A percentile compares a stretch with the other conserved stretches of the same genome.
These are phyloP conservation scores for Penicillium antarcticum DNA, from an alignment of 495 filamentous ascomycete genomes.

Conservation along the genomic window DNA sequence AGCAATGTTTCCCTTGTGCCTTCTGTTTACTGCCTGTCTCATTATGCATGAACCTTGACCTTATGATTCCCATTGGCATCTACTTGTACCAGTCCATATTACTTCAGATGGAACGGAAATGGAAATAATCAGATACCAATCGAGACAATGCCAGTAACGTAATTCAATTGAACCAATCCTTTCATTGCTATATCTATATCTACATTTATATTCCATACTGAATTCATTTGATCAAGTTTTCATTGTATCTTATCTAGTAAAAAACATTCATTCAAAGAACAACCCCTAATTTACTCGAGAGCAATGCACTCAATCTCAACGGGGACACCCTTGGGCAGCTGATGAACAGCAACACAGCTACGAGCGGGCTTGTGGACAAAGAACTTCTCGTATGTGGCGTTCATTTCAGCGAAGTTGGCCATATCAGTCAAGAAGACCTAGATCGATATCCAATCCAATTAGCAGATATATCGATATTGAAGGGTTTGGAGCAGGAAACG, in stretches of 20 bases:
- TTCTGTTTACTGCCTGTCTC: not conserved
- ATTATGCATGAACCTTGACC: conserved; percentile 4
- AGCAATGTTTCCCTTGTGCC: not conserved
- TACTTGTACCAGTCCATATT: conserved; percentile 1
- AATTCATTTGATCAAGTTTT: too few relatives aligned
- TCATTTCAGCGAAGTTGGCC: conserved; percentile 83
- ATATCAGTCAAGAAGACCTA: conserved; percentile 82
- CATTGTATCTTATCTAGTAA: too few relatives aligned
- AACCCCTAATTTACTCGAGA: conserved; percentile 40
- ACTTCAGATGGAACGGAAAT: not conserved
- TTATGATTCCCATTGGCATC: conserved; percentile 16
- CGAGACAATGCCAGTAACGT: conserved; percentile 2
- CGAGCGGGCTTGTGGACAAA: conserved; percentile 87
- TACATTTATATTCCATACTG: not conserved
- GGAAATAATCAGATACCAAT: not conserved
- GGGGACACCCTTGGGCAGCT: conserved; percentile 84
- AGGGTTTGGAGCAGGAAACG: conserved; percentile 26
- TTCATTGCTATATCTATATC: not conserved
- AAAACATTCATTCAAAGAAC: too few relatives aligned
- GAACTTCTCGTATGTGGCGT: conserved; percentile 81
- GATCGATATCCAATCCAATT: conserved; percentile 2
- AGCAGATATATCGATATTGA: not conserved
- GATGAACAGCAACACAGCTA: conserved; percentile 86
- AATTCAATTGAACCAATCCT: not conserved
- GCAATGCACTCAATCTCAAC: conserved; percentile 92